Conservation (phyloP, 2,329 filamentous ascomycete species). For the Penicillium aurantiogriseum region DNA sequence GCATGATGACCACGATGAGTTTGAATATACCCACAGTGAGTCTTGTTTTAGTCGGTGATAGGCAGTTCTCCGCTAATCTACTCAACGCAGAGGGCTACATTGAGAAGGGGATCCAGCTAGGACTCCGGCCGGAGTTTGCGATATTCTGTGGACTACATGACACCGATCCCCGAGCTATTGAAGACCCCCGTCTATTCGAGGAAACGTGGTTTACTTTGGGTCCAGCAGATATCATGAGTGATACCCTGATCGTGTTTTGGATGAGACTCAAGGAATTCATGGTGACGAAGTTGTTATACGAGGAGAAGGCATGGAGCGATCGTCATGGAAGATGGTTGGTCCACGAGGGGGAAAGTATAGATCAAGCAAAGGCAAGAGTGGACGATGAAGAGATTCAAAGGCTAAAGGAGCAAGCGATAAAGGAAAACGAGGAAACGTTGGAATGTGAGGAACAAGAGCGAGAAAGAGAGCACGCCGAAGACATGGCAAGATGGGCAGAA, state of each 20-base stretch:
- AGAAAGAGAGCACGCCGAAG: neutral
- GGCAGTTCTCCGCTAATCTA: neutral
- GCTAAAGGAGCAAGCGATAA: neutral
- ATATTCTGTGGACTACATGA: neutral
- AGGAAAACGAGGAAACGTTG: neutral
- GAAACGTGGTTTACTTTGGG: neutral
- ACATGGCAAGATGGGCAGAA: neutral
- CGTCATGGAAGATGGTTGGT: neutral
- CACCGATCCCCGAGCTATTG: neutral
- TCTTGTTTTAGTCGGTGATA: neutral
- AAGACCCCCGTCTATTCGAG: neutral
- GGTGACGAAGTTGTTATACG: neutral
- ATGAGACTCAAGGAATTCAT: neutral
- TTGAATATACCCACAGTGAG: neutral
- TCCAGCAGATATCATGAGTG: too few relatives aligned
- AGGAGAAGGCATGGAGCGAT: neutral
- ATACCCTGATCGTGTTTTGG: neutral
- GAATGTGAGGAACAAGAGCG: rapidly evolving
- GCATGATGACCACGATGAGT: neutral
- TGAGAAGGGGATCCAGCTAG: neutral
- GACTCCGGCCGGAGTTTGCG: neutral
- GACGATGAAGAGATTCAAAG: neutral
- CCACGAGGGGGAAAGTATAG: neutral
- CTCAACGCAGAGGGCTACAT: neutral
- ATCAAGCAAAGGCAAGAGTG: neutral